A percentile compares a stretch with the other conserved stretches of the same genome.
These are phyloP conservation scores for Pseudopyrenochaeta lycopersici DNA, from an alignment of 2,329 filamentous ascomycete species.

Conservation along the genomic window DNA sequence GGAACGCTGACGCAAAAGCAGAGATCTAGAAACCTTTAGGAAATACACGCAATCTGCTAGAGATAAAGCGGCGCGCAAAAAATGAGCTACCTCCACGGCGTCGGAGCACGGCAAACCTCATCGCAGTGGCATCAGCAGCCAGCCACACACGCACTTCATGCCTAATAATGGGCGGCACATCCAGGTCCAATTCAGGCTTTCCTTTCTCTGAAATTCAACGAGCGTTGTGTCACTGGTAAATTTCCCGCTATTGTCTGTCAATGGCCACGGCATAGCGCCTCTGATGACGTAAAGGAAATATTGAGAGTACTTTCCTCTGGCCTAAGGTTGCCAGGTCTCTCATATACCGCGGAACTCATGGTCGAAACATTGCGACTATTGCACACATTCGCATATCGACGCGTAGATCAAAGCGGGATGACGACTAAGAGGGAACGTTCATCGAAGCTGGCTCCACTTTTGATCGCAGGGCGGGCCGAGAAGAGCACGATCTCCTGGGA, in stretches of 20 bases:
- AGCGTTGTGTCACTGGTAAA: not conserved
- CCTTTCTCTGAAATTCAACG: not conserved
- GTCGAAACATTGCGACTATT: conserved; percentile 1
- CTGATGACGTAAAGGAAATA: conserved; percentile 19
- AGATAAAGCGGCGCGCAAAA: not conserved
- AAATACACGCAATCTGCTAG: too few relatives aligned
- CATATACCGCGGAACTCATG: conserved; percentile 1
- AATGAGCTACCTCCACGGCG: conserved; percentile 2
- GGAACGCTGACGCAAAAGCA: too few relatives aligned
- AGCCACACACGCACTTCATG: not conserved
- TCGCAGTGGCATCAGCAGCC: conserved; percentile 2
- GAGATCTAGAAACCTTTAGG: too few relatives aligned
- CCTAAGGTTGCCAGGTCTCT: not conserved
- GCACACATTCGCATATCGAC: conserved; percentile 1
- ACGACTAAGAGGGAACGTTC: conserved; percentile 26
- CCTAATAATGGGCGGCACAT: not conserved
- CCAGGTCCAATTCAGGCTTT: not conserved
- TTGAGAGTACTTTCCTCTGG: conserved; percentile 1
- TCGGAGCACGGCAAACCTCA: conserved; percentile 3
- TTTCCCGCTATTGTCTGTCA: not conserved
- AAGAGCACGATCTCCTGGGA: conserved; percentile 5
- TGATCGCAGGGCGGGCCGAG: conserved; percentile 27
- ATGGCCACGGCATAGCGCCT: conserved; percentile 14
- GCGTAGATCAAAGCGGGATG: conserved; percentile 26
- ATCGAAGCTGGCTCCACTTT: conserved; percentile 25